Base-by-base conservation (phyloP, 805 yeast genomes). In the Zygoascus bituminiphila region DNA sequence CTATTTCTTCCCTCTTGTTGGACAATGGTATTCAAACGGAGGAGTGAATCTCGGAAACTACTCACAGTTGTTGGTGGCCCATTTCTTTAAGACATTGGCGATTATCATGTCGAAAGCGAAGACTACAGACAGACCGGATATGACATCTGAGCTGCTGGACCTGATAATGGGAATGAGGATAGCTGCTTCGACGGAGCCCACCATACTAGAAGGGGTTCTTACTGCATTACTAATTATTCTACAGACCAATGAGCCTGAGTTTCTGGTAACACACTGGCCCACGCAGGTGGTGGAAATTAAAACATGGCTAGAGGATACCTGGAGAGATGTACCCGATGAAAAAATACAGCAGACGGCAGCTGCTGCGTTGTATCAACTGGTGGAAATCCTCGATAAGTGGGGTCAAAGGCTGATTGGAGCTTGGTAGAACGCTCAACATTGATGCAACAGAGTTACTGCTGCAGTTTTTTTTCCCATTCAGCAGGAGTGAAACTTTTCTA, bases 401-500 rank as follows among this genome's bases (percentile, higher is more conserved):
- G 57, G 59, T 45, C 47, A 59, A 14, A 26, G 49, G 35, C 43
- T 59, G 33, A 36, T 59, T 2, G 59, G 56, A 6, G 49, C 29
- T 10, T 20, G 43, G 10, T 7, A 15, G 9, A n/a, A 39, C 19
- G 21, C 7, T n/a, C 31, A 24, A 42, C 12, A 20, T 23, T 22
- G 45, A 17, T 26, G 15, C n/a, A 29, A 12, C 4, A 25, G n/a
- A n/a, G 7, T 15, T 23, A 42, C 10, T 42, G 45, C 19, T 25
- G 15, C 23, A 35, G n/a, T 29, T 48, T 46, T 41, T 49, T 56
- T 24, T 73, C 74, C 96, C 96, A 91, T 64, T 91, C 98, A n/a
- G 77, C 85, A 1, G 82, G 79, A 0, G 97, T 89, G 61, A 80
- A 91, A 10, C 57, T 61, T 46, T 65, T 65, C 64, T 62, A 22